Evolutionary conservation across 1,284 basidiomycete genomes (phyloP).

Genomic region (Tylopilus microsporus): DNA sequence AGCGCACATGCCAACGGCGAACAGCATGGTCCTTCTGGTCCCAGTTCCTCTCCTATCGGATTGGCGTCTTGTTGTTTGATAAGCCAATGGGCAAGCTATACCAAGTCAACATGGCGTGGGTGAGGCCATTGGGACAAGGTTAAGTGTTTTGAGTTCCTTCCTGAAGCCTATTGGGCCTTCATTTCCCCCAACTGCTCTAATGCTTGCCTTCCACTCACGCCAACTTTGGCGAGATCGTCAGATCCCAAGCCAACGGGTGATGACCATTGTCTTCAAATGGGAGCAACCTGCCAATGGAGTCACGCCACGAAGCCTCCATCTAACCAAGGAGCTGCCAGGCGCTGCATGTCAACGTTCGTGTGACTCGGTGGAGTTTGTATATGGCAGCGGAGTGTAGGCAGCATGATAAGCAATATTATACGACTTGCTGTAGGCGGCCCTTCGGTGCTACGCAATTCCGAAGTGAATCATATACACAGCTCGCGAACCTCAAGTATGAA

Average conservation of each 20-base stretch:
- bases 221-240: background rate
- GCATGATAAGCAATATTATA: background rate
- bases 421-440: conserved; percentile 1
- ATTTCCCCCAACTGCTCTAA: background rate
- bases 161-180: background rate
- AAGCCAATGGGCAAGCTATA: background rate
- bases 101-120: background rate
- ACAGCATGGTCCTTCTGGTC: conserved; percentile 1
- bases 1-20: conserved; percentile 11
- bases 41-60: background rate
- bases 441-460: background rate
- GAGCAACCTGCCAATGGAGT: background rate
- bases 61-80: background rate
- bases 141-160: no score
- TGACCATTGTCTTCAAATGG: background rate
- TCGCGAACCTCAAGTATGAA: no score
- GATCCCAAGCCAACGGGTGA: background rate
- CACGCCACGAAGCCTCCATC: background rate
- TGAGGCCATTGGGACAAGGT: background rate
- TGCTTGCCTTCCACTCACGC: background rate
- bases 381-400: background rate
- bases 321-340: background rate
- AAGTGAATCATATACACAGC: background rate
- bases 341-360: background rate
- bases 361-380: background rate